Conservation (phyloP, 495 filamentous ascomycete species). For the Umbilicaria muhlenbergii region DNA sequence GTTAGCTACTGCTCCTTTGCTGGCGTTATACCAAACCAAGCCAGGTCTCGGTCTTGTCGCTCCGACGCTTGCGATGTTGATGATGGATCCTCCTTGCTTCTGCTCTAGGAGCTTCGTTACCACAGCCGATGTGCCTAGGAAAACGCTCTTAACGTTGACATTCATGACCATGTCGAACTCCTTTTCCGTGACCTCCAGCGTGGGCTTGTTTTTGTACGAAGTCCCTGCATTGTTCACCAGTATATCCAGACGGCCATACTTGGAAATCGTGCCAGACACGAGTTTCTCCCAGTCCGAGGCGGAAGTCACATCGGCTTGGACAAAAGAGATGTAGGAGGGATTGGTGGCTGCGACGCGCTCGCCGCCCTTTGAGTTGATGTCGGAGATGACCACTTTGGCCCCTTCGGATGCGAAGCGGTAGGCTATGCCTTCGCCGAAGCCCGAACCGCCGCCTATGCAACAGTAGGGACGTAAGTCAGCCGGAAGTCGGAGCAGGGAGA, state of each 20-base stretch:
- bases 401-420: slow-evolving; percentile 41
- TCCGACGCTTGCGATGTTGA: slow-evolving; percentile 53
- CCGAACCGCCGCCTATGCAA: slow-evolving; percentile 33
- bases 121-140: slow-evolving; percentile 32
- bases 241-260: slow-evolving; percentile 38
- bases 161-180: slow-evolving; percentile 53
- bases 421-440: slow-evolving; percentile 43
- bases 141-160: slow-evolving; percentile 51
- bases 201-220: slow-evolving; percentile 53
- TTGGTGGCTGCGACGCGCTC: slow-evolving; percentile 27
- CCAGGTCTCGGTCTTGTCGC: slow-evolving; percentile 47
- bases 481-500: no score
- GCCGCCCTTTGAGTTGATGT: slow-evolving; percentile 40
- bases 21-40: slow-evolving; percentile 56
- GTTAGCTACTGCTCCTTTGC: slow-evolving; percentile 50
- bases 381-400: slow-evolving; percentile 39
- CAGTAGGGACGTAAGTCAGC: neutral
- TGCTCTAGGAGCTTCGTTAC: slow-evolving; percentile 40
- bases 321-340: slow-evolving; percentile 26
- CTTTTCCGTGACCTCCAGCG: slow-evolving; percentile 44
- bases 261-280: slow-evolving; percentile 28
- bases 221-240: slow-evolving; percentile 60
- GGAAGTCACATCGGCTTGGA: slow-evolving; percentile 35
- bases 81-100: slow-evolving; percentile 41
- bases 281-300: slow-evolving; percentile 31